Base-by-base conservation (phyloP, 2,329 filamentous ascomycete genomes). In the Talaromyces amestolkiae region DNA sequence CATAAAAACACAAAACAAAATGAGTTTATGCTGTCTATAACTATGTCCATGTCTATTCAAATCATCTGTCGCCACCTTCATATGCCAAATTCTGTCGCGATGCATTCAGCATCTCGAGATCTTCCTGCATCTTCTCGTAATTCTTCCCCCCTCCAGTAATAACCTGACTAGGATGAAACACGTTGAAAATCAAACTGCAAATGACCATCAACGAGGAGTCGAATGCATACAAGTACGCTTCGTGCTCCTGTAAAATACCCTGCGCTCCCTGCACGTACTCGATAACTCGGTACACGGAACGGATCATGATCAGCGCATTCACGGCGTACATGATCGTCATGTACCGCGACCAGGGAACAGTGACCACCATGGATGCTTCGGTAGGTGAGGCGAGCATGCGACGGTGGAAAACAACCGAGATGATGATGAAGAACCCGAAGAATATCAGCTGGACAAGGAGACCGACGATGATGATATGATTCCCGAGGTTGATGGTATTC, bases 291-390 rank as follows among this genome's bases (percentile, higher is more conserved):
- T 70, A 72, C 17, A 73, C 51, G 3, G 67, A 68, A 58, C 71
- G 65, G 13, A 71, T 39, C 49, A 71, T 49, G 47, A 72, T 70
- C 51, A 72, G 62, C 10, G 59, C 39, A n/a, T 68, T 70, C 2
- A 63, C 66, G 7, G 69, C 41, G 66, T 65, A 66, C 65, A 75
- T 58, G 6, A 72, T 75, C 53, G 73, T 71, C 61, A 82, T 72
- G 31, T 80, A 72, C 9, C 65, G 69, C 43, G 72, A 74, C 80
- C 80, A 82, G 33, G 66, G 68, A 15, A 75, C 60, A 1, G 33
- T 31, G 7, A 59, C 62, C 24, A 77, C 39, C 3, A 69, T 65
- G 0, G 74, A 72, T 0, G 66, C 67, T 45, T 67, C 61, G 27
- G 75, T 78, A 0, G 78, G 77, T 4, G 68, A 51, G 7, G 68